Percentiles rank a stretch among this genome's conserved stretches.
Conservation (phyloP, 306 rosid species). For the Cicer cuneatum region DNA sequence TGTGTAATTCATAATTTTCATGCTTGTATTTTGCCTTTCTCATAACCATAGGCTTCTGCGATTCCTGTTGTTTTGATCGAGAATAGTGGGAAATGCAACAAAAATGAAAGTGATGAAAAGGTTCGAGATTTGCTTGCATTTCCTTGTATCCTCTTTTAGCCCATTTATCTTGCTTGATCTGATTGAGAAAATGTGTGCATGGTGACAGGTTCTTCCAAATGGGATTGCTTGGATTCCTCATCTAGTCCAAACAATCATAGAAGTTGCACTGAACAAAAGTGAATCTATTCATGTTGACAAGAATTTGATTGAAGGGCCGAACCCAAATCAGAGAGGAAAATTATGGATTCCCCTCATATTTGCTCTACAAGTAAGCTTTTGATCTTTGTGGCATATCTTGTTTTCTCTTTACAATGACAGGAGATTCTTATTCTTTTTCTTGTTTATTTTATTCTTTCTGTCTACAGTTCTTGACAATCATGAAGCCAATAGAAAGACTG, state of each 20-base stretch:
- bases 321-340: conserved; percentile 85
- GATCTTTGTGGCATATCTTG: conserved; percentile 9
- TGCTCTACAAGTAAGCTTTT: conserved; percentile 66
- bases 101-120: conserved; percentile 86
- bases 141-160: conserved; percentile 19
- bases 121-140: conserved; percentile 52
- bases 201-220: conserved; percentile 85
- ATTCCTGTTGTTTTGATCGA: conserved; percentile 90
- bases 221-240: conserved; percentile 89
- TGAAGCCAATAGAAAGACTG: conserved; percentile 71
- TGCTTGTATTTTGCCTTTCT: conserved; percentile 21
- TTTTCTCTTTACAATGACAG: conserved; percentile 14
- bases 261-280: conserved; percentile 64
- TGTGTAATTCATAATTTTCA: conserved; percentile 13
- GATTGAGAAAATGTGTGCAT: conserved; percentile 28
- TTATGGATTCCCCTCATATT: conserved; percentile 76
- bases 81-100: conserved; percentile 94
- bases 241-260: conserved; percentile 76
- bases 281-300: conserved; percentile 74
- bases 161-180: conserved; percentile 25
- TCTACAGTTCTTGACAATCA: conserved; percentile 62
- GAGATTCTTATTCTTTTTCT: background rate
- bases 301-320: conserved; percentile 89
- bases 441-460: background rate
- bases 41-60: conserved; percentile 54